phyloP scores from a whole-genome alignment of 2,329 filamentous ascomycete genomes.

The Cercospora sp. region DNA sequence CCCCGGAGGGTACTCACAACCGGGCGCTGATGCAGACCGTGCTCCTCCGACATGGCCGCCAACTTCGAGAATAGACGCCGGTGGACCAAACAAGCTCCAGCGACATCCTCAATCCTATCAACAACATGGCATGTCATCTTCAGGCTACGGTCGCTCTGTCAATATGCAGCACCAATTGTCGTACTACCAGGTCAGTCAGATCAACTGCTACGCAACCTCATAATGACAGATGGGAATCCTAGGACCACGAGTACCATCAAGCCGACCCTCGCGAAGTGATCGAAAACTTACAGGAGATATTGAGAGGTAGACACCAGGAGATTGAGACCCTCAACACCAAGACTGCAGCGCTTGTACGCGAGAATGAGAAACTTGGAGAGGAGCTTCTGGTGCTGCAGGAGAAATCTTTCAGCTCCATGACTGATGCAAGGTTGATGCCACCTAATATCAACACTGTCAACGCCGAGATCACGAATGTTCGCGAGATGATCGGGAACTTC shows the following conservation, averaged over 20 bases:
- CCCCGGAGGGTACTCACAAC: neutral
- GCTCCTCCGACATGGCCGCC: neutral
- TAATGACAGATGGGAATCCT: neutral
- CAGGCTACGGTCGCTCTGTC: neutral
- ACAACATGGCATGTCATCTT: neutral
- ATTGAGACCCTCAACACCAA: neutral
- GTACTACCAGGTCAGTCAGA: neutral
- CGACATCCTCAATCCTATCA: neutral
- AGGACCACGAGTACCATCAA: neutral
- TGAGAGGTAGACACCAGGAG: neutral
- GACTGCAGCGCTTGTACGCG: neutral
- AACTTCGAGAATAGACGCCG: neutral
- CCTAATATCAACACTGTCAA: slow-evolving; percentile 13
- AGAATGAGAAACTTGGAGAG: slow-evolving; percentile 10
- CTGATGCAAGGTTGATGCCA: slow-evolving; percentile 12
- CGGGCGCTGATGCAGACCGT: neutral
- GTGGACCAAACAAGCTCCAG: neutral
- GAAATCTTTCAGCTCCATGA: slow-evolving; percentile 11
- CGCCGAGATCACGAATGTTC: slow-evolving; percentile 9
- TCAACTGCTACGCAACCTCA: neutral
- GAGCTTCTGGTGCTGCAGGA: slow-evolving; percentile 14
- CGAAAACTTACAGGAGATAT: neutral
- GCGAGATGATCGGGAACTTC: slow-evolving; percentile 5
- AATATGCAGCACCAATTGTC: neutral
- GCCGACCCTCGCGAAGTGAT: neutral